These are phyloP conservation scores for Aeminium ludgeri DNA, from an alignment of 495 filamentous ascomycete species.

Conservation along the genomic window DNA sequence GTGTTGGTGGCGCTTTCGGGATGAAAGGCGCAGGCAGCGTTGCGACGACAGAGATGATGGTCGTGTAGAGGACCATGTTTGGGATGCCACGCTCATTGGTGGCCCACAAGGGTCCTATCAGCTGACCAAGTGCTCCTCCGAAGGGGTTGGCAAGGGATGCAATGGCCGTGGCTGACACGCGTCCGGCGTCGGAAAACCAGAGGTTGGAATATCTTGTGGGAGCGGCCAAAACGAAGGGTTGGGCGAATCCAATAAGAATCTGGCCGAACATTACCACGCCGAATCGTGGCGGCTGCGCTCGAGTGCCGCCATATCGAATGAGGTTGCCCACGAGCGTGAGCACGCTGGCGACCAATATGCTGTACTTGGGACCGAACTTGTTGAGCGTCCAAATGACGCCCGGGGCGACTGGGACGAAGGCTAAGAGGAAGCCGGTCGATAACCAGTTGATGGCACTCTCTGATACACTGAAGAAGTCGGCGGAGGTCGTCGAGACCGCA, in stretches of 20 bases:
- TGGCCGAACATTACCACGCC: slow-evolving; percentile 86
- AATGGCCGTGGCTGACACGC: slow-evolving; percentile 76
- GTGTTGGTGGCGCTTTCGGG: slow-evolving; percentile 58
- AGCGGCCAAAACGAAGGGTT: slow-evolving; percentile 82
- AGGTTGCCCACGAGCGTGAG: slow-evolving; percentile 75
- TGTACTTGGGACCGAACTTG: slow-evolving; percentile 56
- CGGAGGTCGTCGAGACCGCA: slow-evolving; percentile 59
- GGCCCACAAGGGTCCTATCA: slow-evolving; percentile 67
- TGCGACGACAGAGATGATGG: slow-evolving; percentile 64
- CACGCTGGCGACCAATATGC: slow-evolving; percentile 54
- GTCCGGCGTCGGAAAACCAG: slow-evolving; percentile 77
- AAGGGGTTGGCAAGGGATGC: slow-evolving; percentile 74
- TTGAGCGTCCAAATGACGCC: slow-evolving; percentile 66
- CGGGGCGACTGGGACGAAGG: slow-evolving; percentile 60
- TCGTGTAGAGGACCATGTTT: slow-evolving; percentile 68
- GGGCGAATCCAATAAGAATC: slow-evolving; percentile 72
- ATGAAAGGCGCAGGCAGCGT: slow-evolving; percentile 73
- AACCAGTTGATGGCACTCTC: slow-evolving; percentile 84
- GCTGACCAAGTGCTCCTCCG: slow-evolving; percentile 71
- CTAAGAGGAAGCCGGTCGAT: slow-evolving; percentile 69
- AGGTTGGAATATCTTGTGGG: slow-evolving; percentile 79
- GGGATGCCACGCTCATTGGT: slow-evolving; percentile 45
- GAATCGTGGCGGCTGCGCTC: slow-evolving; percentile 38
- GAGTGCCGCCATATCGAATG: slow-evolving; percentile 75
- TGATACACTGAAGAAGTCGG: slow-evolving; percentile 56